Percentiles rank a stretch among this genome's conserved stretches.
Conservation (phyloP, 768 basidiomycete species). For the Psilocybe azurescens region DNA sequence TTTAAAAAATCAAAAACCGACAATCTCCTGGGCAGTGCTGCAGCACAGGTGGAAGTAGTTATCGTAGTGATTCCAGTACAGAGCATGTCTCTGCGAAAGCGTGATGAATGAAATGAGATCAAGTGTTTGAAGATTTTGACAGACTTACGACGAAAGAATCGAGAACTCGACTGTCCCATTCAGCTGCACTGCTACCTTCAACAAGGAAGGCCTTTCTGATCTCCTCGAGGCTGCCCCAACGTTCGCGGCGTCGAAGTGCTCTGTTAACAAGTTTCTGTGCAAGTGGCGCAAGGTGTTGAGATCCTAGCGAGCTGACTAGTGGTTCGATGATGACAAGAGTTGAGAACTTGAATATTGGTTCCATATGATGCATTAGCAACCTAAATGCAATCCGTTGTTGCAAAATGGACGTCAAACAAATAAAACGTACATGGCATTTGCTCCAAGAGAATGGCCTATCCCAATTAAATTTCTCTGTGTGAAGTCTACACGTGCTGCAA, state of each 20-base stretch:
- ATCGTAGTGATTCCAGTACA: slow-evolving; percentile 41
- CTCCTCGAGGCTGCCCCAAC: slow-evolving; percentile 53
- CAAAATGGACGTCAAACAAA: slow-evolving; percentile 5
- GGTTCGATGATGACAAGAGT: slow-evolving; percentile 69
- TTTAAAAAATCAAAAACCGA: slow-evolving; percentile 32
- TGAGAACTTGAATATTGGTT: slow-evolving; percentile 49
- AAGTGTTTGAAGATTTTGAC: background rate
- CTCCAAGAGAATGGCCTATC: slow-evolving; percentile 73
- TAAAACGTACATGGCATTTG: slow-evolving; percentile 61
- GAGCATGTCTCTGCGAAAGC: slow-evolving; percentile 47
- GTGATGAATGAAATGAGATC: slow-evolving; percentile 1
- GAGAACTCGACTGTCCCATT: slow-evolving; percentile 62
- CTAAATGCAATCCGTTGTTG: slow-evolving; percentile 33
- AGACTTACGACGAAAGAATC: slow-evolving; percentile 56
- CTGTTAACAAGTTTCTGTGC: slow-evolving; percentile 41
- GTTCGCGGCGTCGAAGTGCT: slow-evolving; percentile 55
- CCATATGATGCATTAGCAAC: slow-evolving; percentile 55
- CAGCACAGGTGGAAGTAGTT: slow-evolving; percentile 56
- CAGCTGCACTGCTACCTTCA: slow-evolving; percentile 34
- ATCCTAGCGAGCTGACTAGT: slow-evolving; percentile 58
- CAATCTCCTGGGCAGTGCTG: slow-evolving; percentile 65
- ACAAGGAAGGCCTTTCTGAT: slow-evolving; percentile 44
- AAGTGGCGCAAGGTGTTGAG: slow-evolving; percentile 37
- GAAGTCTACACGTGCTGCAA: slow-evolving; percentile 53
- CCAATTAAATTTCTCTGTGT: slow-evolving; percentile 56